Base-by-base conservation (phyloP, 305 asterid species). In the Nicotiana rustica region DNA sequence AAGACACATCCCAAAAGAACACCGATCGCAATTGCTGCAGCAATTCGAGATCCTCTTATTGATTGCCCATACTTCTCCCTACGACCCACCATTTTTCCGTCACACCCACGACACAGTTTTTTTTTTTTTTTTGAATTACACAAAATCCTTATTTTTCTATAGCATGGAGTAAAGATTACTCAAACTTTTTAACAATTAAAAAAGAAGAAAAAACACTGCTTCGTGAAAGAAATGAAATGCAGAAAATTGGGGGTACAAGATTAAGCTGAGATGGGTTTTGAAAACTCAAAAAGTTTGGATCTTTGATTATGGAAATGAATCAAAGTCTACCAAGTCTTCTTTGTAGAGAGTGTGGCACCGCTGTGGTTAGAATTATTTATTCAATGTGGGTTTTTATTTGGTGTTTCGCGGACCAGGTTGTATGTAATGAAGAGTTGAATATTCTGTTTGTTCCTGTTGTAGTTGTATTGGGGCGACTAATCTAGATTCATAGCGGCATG, bases 1-100 rank as follows among this genome's bases (percentile, higher is more conserved):
- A 88, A 94, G 8, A 91, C 85, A 88, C 97, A 95, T 60, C 99
- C 99, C 21, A 92, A 80, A 0, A 89, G 62, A 70, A 95, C 79
- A 49, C 99, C 99, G 86, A 95, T 80, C 60, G 84, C 97, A 83
- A 95, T 84, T 77, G 97, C 97, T 62, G 85, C 87, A 68, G 92
- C 91, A 88, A 95, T 92, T 85, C 92, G 88, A 69, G 98, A 94
- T 90, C 96, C 92, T 35, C 95, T 90, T 57, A 81, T 47, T 1
- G 90, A 82, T 75, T 88, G 92, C 83, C 68, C 78, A 84, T 76
- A 79, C 87, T 90, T 93, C 68, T 94, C 99, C 82, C 92, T 91
- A 75, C 99, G 93, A 56, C 82, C 87, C 86, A 95, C 98, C 99
- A 95, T 95, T 55, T 33, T 33, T 33, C 35, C 35, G 35, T 33